Conservation (phyloP, 1,284 basidiomycete genomes). For the Phellopilus nigrolimitatus region DNA sequence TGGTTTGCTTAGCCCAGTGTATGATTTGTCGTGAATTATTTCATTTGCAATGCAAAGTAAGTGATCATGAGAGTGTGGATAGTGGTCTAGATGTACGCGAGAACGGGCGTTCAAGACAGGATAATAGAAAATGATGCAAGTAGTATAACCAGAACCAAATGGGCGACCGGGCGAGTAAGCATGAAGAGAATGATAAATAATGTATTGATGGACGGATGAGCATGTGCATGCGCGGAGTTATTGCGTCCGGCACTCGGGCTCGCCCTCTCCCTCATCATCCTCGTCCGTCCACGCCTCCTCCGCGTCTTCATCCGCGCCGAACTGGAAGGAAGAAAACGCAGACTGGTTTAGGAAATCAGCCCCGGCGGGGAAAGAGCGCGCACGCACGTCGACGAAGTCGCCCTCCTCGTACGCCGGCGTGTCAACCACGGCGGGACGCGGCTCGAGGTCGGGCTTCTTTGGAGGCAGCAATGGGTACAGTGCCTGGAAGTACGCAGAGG, state of each 20-base stretch:
- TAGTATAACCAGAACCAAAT: not conserved
- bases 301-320: conserved; percentile 48
- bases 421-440: conserved; percentile 65
- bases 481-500: no score
- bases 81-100: conserved; percentile 4
- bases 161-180: conserved; percentile 1
- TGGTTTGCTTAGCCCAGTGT: not conserved
- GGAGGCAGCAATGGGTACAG: conserved; percentile 65
- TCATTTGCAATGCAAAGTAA: not conserved
- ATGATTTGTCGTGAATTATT: not conserved
- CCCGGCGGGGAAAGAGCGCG: conserved; percentile 61
- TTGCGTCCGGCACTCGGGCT: conserved; percentile 66
- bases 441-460: conserved; percentile 68
- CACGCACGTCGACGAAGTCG: conserved; percentile 76
- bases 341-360: conserved; percentile 69
- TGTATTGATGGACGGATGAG: not conserved
- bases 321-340: conserved; percentile 52
- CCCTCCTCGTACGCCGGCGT: conserved; percentile 69
- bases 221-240: conserved; percentile 28
- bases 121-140: not conserved
- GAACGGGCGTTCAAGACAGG: not conserved
- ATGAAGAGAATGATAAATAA: not conserved
- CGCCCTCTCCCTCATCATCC: conserved; percentile 62
- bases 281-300: conserved; percentile 50
- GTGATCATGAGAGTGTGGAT: not conserved